Conservation (phyloP, 176 grass and related monocot genomes). For the Poa pratensis region DNA sequence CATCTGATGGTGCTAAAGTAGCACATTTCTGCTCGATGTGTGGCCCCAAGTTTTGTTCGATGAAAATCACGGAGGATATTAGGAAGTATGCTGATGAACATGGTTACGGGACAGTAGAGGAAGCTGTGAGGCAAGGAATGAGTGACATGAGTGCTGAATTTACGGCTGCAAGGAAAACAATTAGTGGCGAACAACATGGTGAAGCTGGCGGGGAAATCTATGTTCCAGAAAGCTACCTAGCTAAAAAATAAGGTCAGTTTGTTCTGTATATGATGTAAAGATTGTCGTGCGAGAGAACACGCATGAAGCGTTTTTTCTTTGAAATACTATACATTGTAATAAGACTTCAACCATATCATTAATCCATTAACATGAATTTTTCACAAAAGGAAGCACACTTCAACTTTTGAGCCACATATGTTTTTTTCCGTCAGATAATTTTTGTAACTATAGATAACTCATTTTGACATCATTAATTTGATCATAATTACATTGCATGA, state of each 20-base stretch:
- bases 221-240: slow-evolving; percentile 79
- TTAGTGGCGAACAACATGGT: slow-evolving; percentile 94
- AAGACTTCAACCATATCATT: background rate
- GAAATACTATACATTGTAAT: background rate
- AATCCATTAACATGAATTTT: background rate
- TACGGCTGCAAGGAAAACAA: slow-evolving; percentile 78
- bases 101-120: slow-evolving; percentile 88
- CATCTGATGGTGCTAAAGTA: slow-evolving; percentile 96
- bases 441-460: background rate
- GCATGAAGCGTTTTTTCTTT: background rate
- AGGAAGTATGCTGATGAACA: slow-evolving; percentile 96
- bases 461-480: background rate
- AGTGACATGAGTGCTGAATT: slow-evolving; percentile 95
- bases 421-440: background rate
- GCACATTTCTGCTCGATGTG: slow-evolving; percentile 99
- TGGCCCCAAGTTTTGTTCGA: slow-evolving; percentile 97
- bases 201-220: slow-evolving; percentile 98
- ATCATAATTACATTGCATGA: background rate
- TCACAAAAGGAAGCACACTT: background rate
- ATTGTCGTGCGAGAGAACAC: slow-evolving; percentile 12
- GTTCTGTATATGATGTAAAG: slow-evolving; percentile 38
- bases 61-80: slow-evolving; percentile 99
- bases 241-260: slow-evolving; percentile 64
- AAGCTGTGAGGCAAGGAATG: slow-evolving; percentile 91
- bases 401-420: slow-evolving; percentile 1